These are phyloP conservation scores for Acacia confusa DNA, from an alignment of 306 rosid species.

Conservation along the genomic window DNA sequence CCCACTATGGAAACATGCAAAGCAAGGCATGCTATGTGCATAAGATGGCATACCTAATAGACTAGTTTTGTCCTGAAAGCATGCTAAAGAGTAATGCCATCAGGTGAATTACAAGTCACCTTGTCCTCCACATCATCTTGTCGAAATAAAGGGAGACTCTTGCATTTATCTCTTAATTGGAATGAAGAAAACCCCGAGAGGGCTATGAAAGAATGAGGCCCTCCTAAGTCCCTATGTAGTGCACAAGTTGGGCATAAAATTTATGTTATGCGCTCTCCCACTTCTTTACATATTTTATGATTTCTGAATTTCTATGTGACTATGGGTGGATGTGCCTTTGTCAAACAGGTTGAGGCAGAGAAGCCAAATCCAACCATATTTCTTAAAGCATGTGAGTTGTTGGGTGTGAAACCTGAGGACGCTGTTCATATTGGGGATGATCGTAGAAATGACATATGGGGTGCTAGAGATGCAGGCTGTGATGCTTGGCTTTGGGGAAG, in stretches of 20 bases:
- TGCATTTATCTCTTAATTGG: neutral
- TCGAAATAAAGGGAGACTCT: neutral
- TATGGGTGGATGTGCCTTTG: constrained; percentile 25
- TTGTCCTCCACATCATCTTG: neutral
- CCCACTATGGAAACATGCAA: neutral
- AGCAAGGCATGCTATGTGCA: neutral
- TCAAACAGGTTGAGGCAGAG: constrained; percentile 79
- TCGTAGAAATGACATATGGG: constrained; percentile 95
- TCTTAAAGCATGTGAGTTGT: constrained; percentile 87
- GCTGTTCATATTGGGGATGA: constrained; percentile 96
- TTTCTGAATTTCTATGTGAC: constrained; percentile 25
- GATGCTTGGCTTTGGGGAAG: constrained; percentile 99
- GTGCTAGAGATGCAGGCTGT: constrained; percentile 99
- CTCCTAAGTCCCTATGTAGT: neutral
- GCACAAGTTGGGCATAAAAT: neutral
- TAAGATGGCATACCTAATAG: neutral
- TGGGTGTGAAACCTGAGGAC: constrained; percentile 87
- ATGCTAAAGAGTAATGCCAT: neutral
- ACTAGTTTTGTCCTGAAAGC: neutral
- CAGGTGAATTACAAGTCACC: neutral
- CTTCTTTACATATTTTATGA: neutral
- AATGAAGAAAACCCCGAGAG: neutral
- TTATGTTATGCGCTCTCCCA: neutral
- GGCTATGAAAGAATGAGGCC: neutral
- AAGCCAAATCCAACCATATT: constrained; percentile 99